Base-by-base conservation (phyloP, 1,139 yeast species). In the Yamadazyma oceani region DNA sequence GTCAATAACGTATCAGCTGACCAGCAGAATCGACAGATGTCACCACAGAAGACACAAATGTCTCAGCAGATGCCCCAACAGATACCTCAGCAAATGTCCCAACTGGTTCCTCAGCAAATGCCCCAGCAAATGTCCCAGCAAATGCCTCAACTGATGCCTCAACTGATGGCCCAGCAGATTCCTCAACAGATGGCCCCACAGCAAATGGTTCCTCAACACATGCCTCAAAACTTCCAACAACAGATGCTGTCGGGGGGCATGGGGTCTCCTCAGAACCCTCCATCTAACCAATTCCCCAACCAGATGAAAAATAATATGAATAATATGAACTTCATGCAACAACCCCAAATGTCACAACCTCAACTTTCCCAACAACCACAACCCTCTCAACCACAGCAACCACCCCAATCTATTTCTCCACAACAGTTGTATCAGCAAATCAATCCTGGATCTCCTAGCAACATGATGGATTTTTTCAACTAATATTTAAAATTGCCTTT, bases 371-470 rank as follows among this genome's bases (percentile, higher is more conserved):
- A 26, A 12, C 17, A 31, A 6, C 19, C 19, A 19, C 21, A 19
- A 19, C 8, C 21, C 21, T 6, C 21, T 19, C 38, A 12, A 28
- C 38, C 25, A 8, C 34, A 33, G 16, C 29, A 16, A 23, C 32
- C 26, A 12, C n/a, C 17, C 13, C 41, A 29, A 24, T 21, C 24
- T 5, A 61, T 67, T 29, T 66, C 73, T 1, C 73, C 73, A 2
- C 73, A 65, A 43, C 73, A 68, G 41, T 56, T 68, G 11, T 54
- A 66, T 29, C 71, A 57, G 49, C 69, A 58, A 44, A 39, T 42
- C 41, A 40, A 34, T 31, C 44, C 40, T 5, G 41, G 32, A 3
- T 40, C 48, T 7, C 46, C 48, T 7, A 40, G 44, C 8, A 45
- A 38, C 29, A 43, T 48, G 32, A 42, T 46, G 52, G 57, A 46